Evolutionary conservation across 2,329 filamentous ascomycete genomes (phyloP), one percentile per base, ranked within the genome.

Genomic region (Paecilomyces formosus): DNA sequence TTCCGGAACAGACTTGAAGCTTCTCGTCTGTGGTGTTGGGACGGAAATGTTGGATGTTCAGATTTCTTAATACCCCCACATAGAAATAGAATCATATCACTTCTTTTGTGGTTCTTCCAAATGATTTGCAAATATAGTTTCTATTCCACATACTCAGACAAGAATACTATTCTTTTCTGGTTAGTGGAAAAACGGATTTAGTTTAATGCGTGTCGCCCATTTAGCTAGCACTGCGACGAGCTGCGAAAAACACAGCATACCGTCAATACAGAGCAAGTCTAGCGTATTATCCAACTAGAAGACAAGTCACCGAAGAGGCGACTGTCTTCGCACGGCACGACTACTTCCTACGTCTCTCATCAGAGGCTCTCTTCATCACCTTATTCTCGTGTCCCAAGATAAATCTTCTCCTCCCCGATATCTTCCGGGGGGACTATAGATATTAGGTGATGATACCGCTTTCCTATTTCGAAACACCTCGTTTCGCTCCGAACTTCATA

Each of bases 21-120:
- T 81, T 54, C 55, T 82, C 51, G 64, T 81, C 1, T 77, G 74
- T 56, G 80, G 80, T 24, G 79, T 82, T 33, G 80, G 80, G 1
- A 78, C 81, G 73, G 78, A 82, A 61, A 63, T 79, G 58, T 74
- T 78, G 65, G 60, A 58, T 49, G 54, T 70, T 39, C 53, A 54
- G 18, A 53, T 63, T 21, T 39, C 39, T 52, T 58, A 55, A 24
- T 26, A 12, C 22, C 26, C 49, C 33, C 53, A n/a, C 15, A 26
- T 21, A 85, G 6, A 35, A 12, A 15, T 28, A 3, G n/a, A 52
- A 30, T 1, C 11, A 12, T 30, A 4, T 11, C 53, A n/a, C 30
- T 11, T 49, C 24, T 18, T 55, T 26, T 6, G 24, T 26, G 53
- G 4, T 51, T 33, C 33, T 55, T 8, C 45, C 21, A 31, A 15